Conservation (phyloP, 2,329 filamentous ascomycete species). For the Penicillium glabrum region DNA sequence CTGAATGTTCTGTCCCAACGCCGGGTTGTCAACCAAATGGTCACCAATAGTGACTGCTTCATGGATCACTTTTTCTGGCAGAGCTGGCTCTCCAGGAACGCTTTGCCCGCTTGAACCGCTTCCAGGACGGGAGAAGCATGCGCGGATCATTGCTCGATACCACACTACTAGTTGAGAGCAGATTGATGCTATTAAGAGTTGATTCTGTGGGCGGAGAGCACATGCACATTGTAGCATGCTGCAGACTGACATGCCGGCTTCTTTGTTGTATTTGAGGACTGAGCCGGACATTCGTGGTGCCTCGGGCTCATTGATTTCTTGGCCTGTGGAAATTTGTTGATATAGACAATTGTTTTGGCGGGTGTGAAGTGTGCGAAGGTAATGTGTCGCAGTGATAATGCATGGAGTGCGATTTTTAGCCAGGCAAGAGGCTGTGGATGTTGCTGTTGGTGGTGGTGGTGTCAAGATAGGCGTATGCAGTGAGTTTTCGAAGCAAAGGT, state of each 20-base stretch:
- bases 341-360: background rate
- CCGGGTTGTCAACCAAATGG: slow-evolving; percentile 5
- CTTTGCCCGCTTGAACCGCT: background rate
- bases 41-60: slow-evolving; percentile 10
- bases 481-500: background rate
- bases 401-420: background rate
- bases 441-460: background rate
- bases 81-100: background rate
- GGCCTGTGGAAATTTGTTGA: background rate
- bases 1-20: slow-evolving; percentile 2
- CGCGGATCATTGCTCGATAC: slow-evolving; percentile 7
- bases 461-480: background rate
- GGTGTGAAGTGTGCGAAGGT: slow-evolving; percentile 5
- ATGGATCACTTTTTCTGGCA: slow-evolving; percentile 1
- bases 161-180: slow-evolving; percentile 6
- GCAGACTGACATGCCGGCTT: slow-evolving; percentile 7
- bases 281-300: slow-evolving; percentile 6
- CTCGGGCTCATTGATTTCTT: background rate
- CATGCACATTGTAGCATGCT: slow-evolving; percentile 9
- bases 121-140: background rate
- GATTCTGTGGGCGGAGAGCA: slow-evolving; percentile 5
- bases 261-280: slow-evolving; percentile 7
- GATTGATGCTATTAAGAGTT: slow-evolving; percentile 5
- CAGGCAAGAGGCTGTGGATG: background rate
- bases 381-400: slow-evolving; percentile 5